Base-by-base conservation (phyloP, 2,329 filamentous ascomycete species). In the Colletotrichum costaricense region DNA sequence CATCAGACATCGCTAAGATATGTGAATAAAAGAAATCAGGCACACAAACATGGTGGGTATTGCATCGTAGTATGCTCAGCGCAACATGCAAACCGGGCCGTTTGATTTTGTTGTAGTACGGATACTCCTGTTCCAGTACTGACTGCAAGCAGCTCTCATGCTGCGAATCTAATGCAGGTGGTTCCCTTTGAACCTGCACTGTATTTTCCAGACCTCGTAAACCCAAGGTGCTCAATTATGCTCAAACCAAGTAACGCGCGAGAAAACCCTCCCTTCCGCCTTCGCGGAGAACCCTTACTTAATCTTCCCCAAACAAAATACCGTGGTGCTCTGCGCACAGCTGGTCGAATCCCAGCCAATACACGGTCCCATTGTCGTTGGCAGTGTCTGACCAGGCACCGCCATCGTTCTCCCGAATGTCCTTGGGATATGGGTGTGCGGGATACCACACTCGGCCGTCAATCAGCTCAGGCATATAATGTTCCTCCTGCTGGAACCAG, bases 401-500 rank as follows among this genome's bases (percentile, higher is more conserved):
- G 5, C 65, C 69, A 12, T 75, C 74, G 35, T 57, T 69, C 58
- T 68, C 72, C 22, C 62, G 55, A 14, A 73, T 65, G 7, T 65
- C 54, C 46, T 67, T 63, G 14, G 74, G 74, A 30, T 75, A 75
- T 0, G 65, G 62, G 30, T 73, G 62, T 8, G 73, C 73, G 6
- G 74, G 74, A 63, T 75, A 75, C 82, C 82, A 83, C 46, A 58
- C 76, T 22, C 81, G 78, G 11, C 78, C 79, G 33, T 83, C 78
- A 16, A 83, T 80, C 63, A 77, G 76, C 26, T 76, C 74, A 12
- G 77, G 56, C 1, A 79, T 75, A 62, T 82, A 79, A 9, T 75
- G 70, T 35, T 78, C 71, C 9, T 76, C 67, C 2, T 71, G 55
- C 62, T 75, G 76, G 4, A 79, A 79, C 5, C 77, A 77, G 22